A percentile compares a stretch with the other conserved stretches of the same genome.
These are phyloP conservation scores for Hymenoscyphus fructigenus DNA, from an alignment of 2,329 filamentous ascomycete species.

Conservation along the genomic window DNA sequence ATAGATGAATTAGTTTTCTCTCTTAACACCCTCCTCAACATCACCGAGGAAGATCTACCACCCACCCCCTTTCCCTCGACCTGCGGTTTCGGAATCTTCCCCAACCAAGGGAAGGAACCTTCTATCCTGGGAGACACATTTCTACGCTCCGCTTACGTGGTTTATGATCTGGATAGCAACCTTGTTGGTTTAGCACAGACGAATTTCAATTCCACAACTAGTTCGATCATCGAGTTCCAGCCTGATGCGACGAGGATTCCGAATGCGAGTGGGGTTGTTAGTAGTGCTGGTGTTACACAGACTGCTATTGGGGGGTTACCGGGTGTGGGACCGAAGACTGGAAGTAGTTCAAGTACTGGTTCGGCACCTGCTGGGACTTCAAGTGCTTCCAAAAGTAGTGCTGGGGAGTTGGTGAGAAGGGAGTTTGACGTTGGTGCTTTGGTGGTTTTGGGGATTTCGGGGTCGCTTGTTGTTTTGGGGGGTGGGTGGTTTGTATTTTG, in stretches of 20 bases:
- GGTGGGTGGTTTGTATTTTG: conserved; percentile 9
- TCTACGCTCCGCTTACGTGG: conserved; percentile 52
- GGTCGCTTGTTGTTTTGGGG: conserved; percentile 1
- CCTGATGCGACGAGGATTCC: conserved; percentile 23
- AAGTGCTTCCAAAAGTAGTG: background rate
- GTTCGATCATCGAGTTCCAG: conserved; percentile 25
- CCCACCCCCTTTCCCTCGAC: conserved; percentile 33
- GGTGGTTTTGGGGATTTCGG: conserved; percentile 5
- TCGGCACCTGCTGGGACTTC: background rate
- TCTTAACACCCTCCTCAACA: conserved; percentile 16
- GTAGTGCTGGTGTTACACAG: conserved; percentile 4
- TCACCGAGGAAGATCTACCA: conserved; percentile 11
- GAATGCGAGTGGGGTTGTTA: conserved; percentile 23
- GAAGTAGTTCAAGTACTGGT: background rate
- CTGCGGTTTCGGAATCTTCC: conserved; percentile 55
- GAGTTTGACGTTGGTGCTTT: background rate
- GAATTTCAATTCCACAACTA: conserved; percentile 40
- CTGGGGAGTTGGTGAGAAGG: background rate
- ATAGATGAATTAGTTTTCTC: conserved; percentile 45
- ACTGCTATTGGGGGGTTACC: conserved; percentile 10
- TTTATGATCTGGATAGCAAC: conserved; percentile 52
- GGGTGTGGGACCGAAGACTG: background rate
- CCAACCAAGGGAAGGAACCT: background rate
- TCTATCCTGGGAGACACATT: conserved; percentile 51
- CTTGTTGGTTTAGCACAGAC: conserved; percentile 49